Evolutionary conservation across 805 yeast genomes (phyloP).

Genomic region (Candida tallmaniae): DNA sequence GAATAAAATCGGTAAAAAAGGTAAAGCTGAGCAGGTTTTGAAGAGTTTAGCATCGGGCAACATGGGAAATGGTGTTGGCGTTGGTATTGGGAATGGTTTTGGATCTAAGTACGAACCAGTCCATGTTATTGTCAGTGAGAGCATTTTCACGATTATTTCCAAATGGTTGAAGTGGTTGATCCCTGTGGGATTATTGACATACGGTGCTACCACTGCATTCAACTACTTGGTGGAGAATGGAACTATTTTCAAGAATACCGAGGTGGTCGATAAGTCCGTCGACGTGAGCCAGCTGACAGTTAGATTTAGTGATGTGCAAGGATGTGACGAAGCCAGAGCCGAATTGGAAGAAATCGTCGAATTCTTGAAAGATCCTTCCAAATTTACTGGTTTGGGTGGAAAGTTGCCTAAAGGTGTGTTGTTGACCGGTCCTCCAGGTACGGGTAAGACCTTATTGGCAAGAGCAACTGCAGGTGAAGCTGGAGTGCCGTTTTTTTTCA

Average conservation of each 20-base stretch:
- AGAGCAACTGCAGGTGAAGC: slow-evolving; percentile 99
- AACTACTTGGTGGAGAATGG: slow-evolving; percentile 79
- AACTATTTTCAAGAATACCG: slow-evolving; percentile 70
- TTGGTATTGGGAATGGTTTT: slow-evolving; percentile 28
- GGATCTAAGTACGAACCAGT: slow-evolving; percentile 81
- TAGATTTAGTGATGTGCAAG: slow-evolving; percentile 88
- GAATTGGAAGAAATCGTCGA: slow-evolving; percentile 98
- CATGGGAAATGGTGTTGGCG: not conserved
- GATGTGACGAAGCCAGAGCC: slow-evolving; percentile 97
- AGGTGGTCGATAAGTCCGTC: slow-evolving; percentile 70
- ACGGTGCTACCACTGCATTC: slow-evolving; percentile 76
- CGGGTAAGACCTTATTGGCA: slow-evolving; percentile 95
- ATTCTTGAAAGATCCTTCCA: slow-evolving; percentile 91
- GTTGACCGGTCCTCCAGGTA: slow-evolving; percentile 98
- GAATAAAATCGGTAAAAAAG: slow-evolving; percentile 67
- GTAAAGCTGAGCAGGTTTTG: slow-evolving; percentile 66
- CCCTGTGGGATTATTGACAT: slow-evolving; percentile 73
- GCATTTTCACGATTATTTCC: slow-evolving; percentile 69
- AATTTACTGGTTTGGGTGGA: slow-evolving; percentile 95
- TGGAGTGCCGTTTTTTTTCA: slow-evolving; percentile 96
- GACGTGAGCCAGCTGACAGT: slow-evolving; percentile 85
- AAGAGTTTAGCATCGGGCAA: slow-evolving; percentile 23
- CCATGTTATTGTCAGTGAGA: slow-evolving; percentile 89
- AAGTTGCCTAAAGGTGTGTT: slow-evolving; percentile 96
- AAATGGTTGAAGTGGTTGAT: slow-evolving; percentile 88